Percentiles rank a stretch among this genome's conserved stretches.
phyloP scores from a whole-genome alignment of 2,329 filamentous ascomycete species.

The Alternaria conjuncta region DNA sequence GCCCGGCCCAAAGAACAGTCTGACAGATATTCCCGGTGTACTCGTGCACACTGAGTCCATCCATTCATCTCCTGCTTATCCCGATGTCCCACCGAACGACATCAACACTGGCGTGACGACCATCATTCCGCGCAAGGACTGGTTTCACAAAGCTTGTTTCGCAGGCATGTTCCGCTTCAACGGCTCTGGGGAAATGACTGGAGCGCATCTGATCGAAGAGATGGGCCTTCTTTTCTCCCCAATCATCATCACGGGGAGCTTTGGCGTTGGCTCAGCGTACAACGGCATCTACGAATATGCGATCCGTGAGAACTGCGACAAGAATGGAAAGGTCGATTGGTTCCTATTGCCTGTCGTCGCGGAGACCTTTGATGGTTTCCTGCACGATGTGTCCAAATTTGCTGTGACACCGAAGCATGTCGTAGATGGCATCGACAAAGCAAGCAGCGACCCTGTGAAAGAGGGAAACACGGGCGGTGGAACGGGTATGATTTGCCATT shows the following conservation, averaged over 20 bases:
- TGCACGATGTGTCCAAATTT: constrained; percentile 65
- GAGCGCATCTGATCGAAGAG: constrained; percentile 67
- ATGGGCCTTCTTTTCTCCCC: constrained; percentile 66
- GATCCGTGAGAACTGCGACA: constrained; percentile 54
- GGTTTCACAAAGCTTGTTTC: constrained; percentile 51
- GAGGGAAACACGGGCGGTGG: constrained; percentile 72
- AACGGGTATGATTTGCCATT: constrained; percentile 71
- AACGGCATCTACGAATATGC: constrained; percentile 65
- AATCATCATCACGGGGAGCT: constrained; percentile 66
- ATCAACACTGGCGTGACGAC: constrained; percentile 54
- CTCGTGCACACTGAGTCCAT: constrained; percentile 52
- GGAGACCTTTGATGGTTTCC: constrained; percentile 68
- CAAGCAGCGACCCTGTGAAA: constrained; percentile 58
- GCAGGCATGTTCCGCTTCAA: constrained; percentile 66
- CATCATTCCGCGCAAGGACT: constrained; percentile 52
- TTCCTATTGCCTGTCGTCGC: constrained; percentile 65
- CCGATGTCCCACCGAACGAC: constrained; percentile 33
- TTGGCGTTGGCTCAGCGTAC: constrained; percentile 64
- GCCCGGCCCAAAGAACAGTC: constrained; percentile 50
- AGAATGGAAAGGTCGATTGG: constrained; percentile 56
- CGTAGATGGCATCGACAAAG: constrained; percentile 60
- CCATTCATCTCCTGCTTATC: constrained; percentile 35
- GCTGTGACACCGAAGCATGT: constrained; percentile 62
- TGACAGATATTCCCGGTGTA: constrained; percentile 55
- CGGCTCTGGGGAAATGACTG: constrained; percentile 68